Percentiles rank a stretch among this genome's conserved stretches.
Conservation (phyloP, 2,329 filamentous ascomycete genomes). For the Phoma sp. region DNA sequence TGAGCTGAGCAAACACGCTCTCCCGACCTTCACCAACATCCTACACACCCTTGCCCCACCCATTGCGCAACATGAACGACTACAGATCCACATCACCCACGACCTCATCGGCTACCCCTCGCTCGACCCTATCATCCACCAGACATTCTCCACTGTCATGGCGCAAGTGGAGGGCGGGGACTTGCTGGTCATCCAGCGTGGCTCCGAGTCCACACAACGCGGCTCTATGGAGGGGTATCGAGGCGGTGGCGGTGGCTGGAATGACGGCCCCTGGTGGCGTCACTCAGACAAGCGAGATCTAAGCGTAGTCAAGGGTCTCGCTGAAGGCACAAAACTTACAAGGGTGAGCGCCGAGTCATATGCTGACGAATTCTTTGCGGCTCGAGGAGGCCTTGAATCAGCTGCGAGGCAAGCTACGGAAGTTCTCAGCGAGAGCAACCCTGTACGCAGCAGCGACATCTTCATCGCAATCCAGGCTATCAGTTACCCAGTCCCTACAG, state of each 20-base stretch:
- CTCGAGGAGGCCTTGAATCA: slow-evolving; percentile 78
- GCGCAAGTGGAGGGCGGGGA: slow-evolving; percentile 98
- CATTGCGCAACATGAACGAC: slow-evolving; percentile 94
- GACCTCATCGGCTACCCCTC: slow-evolving; percentile 94
- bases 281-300: slow-evolving; percentile 75
- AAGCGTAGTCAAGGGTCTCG: slow-evolving; percentile 78
- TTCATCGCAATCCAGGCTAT: slow-evolving; percentile 96
- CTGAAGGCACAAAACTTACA: slow-evolving; percentile 89
- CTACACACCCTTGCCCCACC: slow-evolving; percentile 94
- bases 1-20: slow-evolving; percentile 72
- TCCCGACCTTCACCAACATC: slow-evolving; percentile 94
- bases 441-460: slow-evolving; percentile 89
- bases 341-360: slow-evolving; percentile 89
- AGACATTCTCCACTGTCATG: slow-evolving; percentile 94
- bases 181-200: slow-evolving; percentile 90
- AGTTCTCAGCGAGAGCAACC: slow-evolving; percentile 81
- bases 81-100: slow-evolving; percentile 97
- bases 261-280: slow-evolving; percentile 96
- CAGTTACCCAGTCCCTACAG: slow-evolving; percentile 66
- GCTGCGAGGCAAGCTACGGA: slow-evolving; percentile 82
- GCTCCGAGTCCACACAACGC: slow-evolving; percentile 79
- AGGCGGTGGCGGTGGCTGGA: slow-evolving; percentile 75
- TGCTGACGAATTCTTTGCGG: slow-evolving; percentile 81
- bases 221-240: slow-evolving; percentile 67
- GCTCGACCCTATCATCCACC: slow-evolving; percentile 89